A percentile compares a stretch with the other conserved stretches of the same genome.
Conservation (phyloP, 345 rosid genomes). For the Acer yangbiense region DNA sequence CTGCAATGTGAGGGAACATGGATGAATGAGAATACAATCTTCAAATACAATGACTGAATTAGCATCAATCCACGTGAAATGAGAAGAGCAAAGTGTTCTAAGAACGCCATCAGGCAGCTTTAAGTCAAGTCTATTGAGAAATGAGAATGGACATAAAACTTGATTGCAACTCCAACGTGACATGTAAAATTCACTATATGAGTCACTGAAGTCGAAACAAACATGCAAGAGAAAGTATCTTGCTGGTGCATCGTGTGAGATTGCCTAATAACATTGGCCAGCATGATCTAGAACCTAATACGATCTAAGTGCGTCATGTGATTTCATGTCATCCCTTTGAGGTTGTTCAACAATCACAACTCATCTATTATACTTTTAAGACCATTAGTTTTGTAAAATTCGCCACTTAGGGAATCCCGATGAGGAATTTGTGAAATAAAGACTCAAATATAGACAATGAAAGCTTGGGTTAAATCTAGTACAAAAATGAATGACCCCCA, state of each 20-base stretch:
- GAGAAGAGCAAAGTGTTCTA: background rate
- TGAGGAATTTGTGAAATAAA: background rate
- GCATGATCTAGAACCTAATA: background rate
- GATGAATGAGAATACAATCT: background rate
- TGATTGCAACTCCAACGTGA: background rate
- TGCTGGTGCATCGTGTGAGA: too few relatives aligned
- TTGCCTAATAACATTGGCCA: background rate
- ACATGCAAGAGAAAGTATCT: background rate
- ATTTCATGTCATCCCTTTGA: background rate
- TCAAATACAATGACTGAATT: background rate
- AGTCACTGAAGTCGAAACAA: background rate
- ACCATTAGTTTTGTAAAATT: background rate
- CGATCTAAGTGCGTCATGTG: background rate
- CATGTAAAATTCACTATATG: background rate
- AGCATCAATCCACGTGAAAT: background rate
- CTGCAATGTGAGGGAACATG: constrained; percentile 28
- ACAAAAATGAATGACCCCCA: background rate
- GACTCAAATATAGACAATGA: background rate
- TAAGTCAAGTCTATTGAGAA: too few relatives aligned
- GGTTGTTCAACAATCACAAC: background rate
- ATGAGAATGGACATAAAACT: background rate
- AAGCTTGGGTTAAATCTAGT: background rate
- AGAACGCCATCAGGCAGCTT: background rate
- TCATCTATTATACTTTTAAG: background rate
- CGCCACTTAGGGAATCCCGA: background rate